Base-by-base conservation (phyloP, 2,329 filamentous ascomycete species). In the Exophiala bonariae region DNA sequence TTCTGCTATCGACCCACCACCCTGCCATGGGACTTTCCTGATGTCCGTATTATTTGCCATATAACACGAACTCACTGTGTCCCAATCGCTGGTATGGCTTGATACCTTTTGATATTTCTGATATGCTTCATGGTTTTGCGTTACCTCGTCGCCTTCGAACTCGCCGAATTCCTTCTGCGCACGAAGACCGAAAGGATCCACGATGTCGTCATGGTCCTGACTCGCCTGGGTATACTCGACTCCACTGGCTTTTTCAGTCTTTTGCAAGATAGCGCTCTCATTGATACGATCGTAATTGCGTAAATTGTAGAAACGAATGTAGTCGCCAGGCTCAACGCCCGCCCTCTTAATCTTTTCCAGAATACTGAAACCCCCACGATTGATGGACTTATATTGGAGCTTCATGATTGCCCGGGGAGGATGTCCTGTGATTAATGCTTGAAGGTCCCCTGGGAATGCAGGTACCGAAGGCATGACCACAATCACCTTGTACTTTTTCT, bases 391-490 rank as follows among this genome's bases (percentile, higher is more conserved):
- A 68, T 93, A 92, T 63, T 93, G 88, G 65, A 86, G 91, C 63
- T 92, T 87, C 86, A 93, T 91, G 61, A 93, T 92, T 4, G 87
- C 88, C 23, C 88, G 76, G 32, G 87, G 92, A 17, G 86, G 85
- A 1, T 91, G 73, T 8, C 84, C 83, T 0, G 88, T 92, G 16
- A 86, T 85, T 1, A 92, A 73, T 9, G 85, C 82, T 60, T 86
- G 80, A 41, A 93, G 74, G 58, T 93, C 87, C 3, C 88, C 88
- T 1, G 88, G 86, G 61, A 93, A 93, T 1, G 82, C 88, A 4
- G 88, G 88, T 0, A 93, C 83, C 1, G 87, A 80, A 0, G 88
- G 88, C 68, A 93, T 92, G 49, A 86, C 71, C 17, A 93, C 79
- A 54, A 90, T 82, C 57, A 91, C 78, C 55, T 85, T 85, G 71